These are phyloP conservation scores for Colletotrichum trifolii DNA, from an alignment of 2,329 filamentous ascomycete genomes.

Conservation along the genomic window DNA sequence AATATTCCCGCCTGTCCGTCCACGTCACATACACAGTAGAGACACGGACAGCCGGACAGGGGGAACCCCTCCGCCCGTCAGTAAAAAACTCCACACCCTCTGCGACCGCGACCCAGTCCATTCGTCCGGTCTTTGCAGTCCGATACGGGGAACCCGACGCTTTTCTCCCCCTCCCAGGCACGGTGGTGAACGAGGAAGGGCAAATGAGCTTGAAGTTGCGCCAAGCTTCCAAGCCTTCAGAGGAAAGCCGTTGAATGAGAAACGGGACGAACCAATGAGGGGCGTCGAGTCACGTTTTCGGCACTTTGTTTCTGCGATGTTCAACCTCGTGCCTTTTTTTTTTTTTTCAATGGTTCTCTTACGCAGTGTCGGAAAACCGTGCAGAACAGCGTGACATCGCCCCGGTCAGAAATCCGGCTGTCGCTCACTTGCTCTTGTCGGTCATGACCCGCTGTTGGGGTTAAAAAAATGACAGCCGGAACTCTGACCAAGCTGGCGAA, in stretches of 20 bases:
- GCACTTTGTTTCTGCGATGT: neutral
- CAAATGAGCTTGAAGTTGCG: slow-evolving; percentile 23
- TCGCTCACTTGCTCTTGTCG: neutral
- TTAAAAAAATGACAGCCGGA: neutral
- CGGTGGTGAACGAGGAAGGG: slow-evolving; percentile 19
- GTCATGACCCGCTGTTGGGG: neutral
- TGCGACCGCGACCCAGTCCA: too few species aligned
- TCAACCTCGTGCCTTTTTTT: neutral
- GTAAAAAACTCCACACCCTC: slow-evolving; percentile 5
- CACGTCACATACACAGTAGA: neutral
- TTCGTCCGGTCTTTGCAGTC: too few species aligned
- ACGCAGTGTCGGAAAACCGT: neutral
- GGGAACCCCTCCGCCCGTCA: too few species aligned
- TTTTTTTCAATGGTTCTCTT: neutral
- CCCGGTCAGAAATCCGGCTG: neutral
- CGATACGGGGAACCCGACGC: too few species aligned
- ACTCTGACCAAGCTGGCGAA: neutral
- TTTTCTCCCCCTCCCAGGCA: neutral
- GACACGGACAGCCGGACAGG: neutral
- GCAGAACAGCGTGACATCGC: neutral
- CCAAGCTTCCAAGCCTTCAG: slow-evolving; percentile 9
- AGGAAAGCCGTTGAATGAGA: slow-evolving; percentile 13
- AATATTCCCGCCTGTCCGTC: slow-evolving; percentile 1
- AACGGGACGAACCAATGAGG: slow-evolving; percentile 17
- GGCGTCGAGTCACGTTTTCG: neutral